Evolutionary conservation across 2,329 filamentous ascomycete genomes (phyloP), one percentile per base, ranked within the genome.

Genomic region (Aureobasidium musti): DNA sequence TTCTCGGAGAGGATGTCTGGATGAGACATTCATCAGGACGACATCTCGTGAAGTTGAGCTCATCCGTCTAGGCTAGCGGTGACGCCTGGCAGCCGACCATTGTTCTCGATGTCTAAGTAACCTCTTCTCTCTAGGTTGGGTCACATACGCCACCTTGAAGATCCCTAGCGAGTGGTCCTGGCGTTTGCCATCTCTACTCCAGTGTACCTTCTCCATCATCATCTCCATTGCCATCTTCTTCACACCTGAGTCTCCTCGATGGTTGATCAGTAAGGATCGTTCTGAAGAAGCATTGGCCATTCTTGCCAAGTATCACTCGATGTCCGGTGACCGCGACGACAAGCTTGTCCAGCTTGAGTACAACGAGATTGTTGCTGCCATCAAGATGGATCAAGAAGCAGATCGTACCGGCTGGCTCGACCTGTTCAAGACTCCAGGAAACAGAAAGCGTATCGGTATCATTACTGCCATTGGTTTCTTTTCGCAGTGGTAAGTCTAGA

Each of bases 191-290:
- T 79, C 82, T 6, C 74, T 83, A 65, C 59, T 68, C 33, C 67
- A 69, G 26, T 43, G 66, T 17, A 64, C 68, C 11, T 67, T 57
- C 19, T 65, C 68, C 0, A 65, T 35, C 11, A 65, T 74, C 14
- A 71, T 73, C 26, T 69, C 56, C 13, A 67, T 67, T n/a, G 70
- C 86, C 2, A 80, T 84, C 43, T 79, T 83, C 71, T 65, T 74
- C 47, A 71, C 80, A 5, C 85, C 86, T 0, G 86, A 88, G 70
- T 85, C 84, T 0, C 86, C 86, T 1, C 78, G 86, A 68, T 88
- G 85, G 85, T 77, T 87, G 14, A 81, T 86, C 33, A 78, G 80
- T 57, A 80, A 84, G 37, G 83, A 84, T 53, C 81, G 83, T n/a
- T 76, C 80, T 13, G 84, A 87, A 23, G 82, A 88, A 71, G 86